Evolutionary conservation across 225 moss, liverwort and hornwort species (phyloP), one percentile per base, ranked within the genome.

Genomic region (Sphagnum contortum): DNA sequence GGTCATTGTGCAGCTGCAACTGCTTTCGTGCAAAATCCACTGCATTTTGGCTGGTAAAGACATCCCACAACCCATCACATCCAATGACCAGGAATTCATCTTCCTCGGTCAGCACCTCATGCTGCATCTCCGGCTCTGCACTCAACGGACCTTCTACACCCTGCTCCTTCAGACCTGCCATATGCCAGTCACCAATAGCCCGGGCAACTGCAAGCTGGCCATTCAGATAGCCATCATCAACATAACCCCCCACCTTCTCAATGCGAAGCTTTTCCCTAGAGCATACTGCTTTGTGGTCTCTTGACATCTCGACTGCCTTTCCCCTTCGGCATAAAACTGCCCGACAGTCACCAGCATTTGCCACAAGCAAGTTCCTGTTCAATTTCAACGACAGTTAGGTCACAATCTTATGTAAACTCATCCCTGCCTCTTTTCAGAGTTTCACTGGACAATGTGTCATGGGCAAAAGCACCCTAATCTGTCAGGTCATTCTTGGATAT

Each of bases 41-140:
- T n/a, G 95, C 95, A 71, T 81, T 81, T 63, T 92, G 86, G 49
- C 86, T 96, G 12, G 90, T 88, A 62, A 96, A 96, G 9, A 92
- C 95, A 49, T 96, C 95, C 95, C 95, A 96, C 62, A 96, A 72
- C 48, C 95, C 95, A 67, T 96, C 95, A 64, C 95, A 96, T 49
- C 92, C 95, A 83, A 96, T 88, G 10, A 96, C 75, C 59, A 96
- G 79, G 49, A 96, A 96, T 66, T 96, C 95, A 59, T 96, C 95
- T 59, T 96, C 95, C 58, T 87, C 95, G 0, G 85, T 73, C 12
- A 96, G 73, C 9, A 70, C 70, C 49, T 76, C 72, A 14, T 79
- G 79, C 71, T 83, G 77, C 68, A 96, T 81, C 57, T 96, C 95
- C 45, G 95, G 95, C 57, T 87, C 71, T 51, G 90, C 95, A 66